Percentiles rank a stretch among this genome's conserved stretches.
These are phyloP conservation scores for Lactarius indigo DNA, from an alignment of 768 basidiomycete genomes.

Conservation along the genomic window DNA sequence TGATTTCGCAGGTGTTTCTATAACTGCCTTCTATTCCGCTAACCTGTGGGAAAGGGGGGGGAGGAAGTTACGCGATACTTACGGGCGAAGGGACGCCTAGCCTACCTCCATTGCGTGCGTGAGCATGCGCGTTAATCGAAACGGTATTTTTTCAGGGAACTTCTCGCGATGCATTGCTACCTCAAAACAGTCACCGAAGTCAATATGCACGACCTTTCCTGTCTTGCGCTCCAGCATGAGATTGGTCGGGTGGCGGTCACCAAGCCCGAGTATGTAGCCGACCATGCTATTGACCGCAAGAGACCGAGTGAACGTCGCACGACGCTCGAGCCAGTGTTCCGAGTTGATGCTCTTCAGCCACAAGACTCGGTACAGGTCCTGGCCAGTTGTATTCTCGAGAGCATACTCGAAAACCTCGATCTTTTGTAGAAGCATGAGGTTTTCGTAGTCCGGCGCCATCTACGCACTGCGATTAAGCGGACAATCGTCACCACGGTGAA, in stretches of 20 bases:
- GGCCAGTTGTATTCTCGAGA: constrained; percentile 95
- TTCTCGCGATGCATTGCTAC: constrained; percentile 98
- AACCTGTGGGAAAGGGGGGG: constrained; percentile 55
- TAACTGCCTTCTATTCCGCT: constrained; percentile 98
- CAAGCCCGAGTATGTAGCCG: constrained; percentile 93
- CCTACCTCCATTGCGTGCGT: constrained; percentile 98
- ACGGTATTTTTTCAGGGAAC: constrained; percentile 98
- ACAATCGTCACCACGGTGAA: not conserved
- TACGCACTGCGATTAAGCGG: constrained; percentile 32
- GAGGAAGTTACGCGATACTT: not conserved
- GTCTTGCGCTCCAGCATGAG: constrained; percentile 85
- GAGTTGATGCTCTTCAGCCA: constrained; percentile 96
- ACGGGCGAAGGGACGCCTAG: not conserved
- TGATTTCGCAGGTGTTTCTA: constrained; percentile 91
- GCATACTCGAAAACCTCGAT: constrained; percentile 99
- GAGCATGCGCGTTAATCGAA: constrained; percentile 96
- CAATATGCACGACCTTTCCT: constrained; percentile 95
- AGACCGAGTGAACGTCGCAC: constrained; percentile 93
- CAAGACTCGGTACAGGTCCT: constrained; percentile 92
- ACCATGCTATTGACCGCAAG: constrained; percentile 98
- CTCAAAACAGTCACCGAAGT: constrained; percentile 98
- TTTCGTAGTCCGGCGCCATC: constrained; percentile 99
- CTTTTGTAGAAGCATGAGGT: constrained; percentile 89
- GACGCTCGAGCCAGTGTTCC: constrained; percentile 96
- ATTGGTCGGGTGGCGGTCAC: constrained; percentile 98